A percentile compares a stretch with the other conserved stretches of the same genome.
Evolutionary conservation across 805 yeast species (phyloP).

Genomic region (Wickerhamomyces kurtzmanii): DNA sequence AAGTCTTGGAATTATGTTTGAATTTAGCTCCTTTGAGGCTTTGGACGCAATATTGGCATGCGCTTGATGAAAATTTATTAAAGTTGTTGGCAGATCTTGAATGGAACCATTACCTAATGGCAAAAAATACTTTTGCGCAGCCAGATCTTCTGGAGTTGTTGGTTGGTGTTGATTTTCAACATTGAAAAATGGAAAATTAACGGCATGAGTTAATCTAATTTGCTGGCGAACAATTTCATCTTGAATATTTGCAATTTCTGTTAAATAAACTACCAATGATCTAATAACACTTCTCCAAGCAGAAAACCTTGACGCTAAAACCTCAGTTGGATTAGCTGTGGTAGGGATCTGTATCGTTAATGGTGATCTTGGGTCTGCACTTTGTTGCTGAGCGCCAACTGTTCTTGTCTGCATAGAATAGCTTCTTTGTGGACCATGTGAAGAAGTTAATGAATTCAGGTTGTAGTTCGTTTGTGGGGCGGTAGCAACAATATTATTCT

Average conservation of each 20-base stretch:
- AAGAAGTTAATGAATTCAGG: conserved; percentile 2
- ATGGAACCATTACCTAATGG: conserved; percentile 76
- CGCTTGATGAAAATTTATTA: conserved; percentile 56
- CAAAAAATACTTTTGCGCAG: conserved; percentile 41
- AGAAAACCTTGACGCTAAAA: conserved; percentile 71
- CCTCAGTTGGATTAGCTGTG: conserved; percentile 73
- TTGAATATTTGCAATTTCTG: conserved; percentile 74
- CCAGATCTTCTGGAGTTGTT: conserved; percentile 12
- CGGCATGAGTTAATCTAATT: conserved; percentile 70
- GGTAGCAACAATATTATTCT: background rate
- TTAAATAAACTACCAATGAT: conserved; percentile 64
- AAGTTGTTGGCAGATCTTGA: conserved; percentile 68
- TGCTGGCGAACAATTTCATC: conserved; percentile 86
- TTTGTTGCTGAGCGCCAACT: conserved; percentile 3
- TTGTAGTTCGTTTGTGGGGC: conserved; percentile 2
- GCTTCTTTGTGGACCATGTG: conserved; percentile 1
- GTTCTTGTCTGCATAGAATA: conserved; percentile 1
- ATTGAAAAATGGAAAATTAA: conserved; percentile 30
- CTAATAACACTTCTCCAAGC: conserved; percentile 81
- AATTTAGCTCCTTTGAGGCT: conserved; percentile 50
- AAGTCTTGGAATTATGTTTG: conserved; percentile 53
- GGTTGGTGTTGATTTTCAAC: conserved; percentile 19
- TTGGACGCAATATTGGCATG: conserved; percentile 49
- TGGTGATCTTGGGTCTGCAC: conserved; percentile 37
- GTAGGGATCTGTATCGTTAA: conserved; percentile 42